Evolutionary conservation across 2,329 filamentous ascomycete species (phyloP).

Genomic region (Fusarium nanum): DNA sequence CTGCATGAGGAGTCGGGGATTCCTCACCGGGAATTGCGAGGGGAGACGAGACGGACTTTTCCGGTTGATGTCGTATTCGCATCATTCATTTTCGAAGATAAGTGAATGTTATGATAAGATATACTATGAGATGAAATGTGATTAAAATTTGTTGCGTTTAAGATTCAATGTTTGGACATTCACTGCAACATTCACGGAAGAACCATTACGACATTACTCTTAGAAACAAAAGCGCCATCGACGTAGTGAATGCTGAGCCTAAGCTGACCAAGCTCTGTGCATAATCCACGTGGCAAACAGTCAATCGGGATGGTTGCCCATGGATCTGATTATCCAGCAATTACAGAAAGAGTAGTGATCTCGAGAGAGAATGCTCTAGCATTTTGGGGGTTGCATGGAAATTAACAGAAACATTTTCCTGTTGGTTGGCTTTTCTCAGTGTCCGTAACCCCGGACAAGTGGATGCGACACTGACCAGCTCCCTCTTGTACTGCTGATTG

Average conservation of each 20-base stretch:
- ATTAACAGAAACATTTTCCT: background rate
- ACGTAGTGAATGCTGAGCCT: conserved; percentile 13
- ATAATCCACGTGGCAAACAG: conserved; percentile 30
- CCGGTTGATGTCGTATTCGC: background rate
- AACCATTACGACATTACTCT: background rate
- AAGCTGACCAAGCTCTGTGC: conserved; percentile 20
- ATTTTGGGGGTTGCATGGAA: background rate
- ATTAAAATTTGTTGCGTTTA: background rate
- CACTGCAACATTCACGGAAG: background rate
- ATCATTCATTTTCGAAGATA: background rate
- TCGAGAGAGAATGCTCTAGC: background rate
- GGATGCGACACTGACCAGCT: background rate
- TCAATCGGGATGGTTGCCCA: conserved; percentile 6
- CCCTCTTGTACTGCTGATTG: background rate
- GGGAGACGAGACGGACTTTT: background rate
- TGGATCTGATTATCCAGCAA: background rate
- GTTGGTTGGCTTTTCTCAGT: background rate
- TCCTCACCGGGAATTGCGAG: background rate
- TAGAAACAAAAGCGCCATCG: background rate
- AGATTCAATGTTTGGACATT: rapidly evolving
- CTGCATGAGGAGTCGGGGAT: background rate
- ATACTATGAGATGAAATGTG: rapidly evolving
- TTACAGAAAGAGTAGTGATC: background rate
- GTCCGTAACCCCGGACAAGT: background rate
- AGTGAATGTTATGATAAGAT: background rate